Evolutionary conservation across 306 rosid genomes (phyloP), one percentile per base, ranked within the genome.

Genomic region (Rosa persica): DNA sequence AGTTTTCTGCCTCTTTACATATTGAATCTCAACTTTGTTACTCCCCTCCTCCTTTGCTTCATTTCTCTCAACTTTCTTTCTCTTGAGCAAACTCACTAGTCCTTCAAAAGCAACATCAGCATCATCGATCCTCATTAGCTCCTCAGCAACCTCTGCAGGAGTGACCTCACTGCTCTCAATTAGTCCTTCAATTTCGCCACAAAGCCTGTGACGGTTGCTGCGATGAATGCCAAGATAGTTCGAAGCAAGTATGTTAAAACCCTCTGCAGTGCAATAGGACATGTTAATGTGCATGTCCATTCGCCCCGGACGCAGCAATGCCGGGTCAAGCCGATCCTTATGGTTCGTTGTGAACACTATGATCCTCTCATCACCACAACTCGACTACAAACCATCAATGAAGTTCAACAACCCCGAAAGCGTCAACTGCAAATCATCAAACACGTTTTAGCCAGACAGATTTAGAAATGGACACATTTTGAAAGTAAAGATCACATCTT

Each of bases 211-310:
- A 25, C 51, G 54, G 40, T 76, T 80, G 36, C 64, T 3, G 12
- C 68, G 85, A 54, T 76, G 44, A 76, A 77, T 39, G 3, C 74
- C 88, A 8, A 89, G 82, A 78, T 89, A 89, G 70, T 87, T 91
- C 0, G 76, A 77, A 48, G 83, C 90, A 40, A 89, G 55, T 10
- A 68, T 27, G 75, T 55, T 60, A 17, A 86, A 89, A 34, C 85
- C 97, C 38, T 80, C 64, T 4, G 51, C 38, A 46, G 79, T 78
- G 75, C 88, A 88, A 52, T 67, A 88, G 7, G 93, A 85, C 86
- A 89, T 71, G 86, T 88, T 42, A 44, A 89, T 88, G 80, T 89
- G 93, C 87, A 80, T 76, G 66, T 89, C 92, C 93, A 91, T 89
- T 6, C 96, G 81, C 23, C 93, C 89, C 0, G 90, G 86, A 0